phyloP scores from a whole-genome alignment of 306 rosid species.

The Citrullus amarus region DNA sequence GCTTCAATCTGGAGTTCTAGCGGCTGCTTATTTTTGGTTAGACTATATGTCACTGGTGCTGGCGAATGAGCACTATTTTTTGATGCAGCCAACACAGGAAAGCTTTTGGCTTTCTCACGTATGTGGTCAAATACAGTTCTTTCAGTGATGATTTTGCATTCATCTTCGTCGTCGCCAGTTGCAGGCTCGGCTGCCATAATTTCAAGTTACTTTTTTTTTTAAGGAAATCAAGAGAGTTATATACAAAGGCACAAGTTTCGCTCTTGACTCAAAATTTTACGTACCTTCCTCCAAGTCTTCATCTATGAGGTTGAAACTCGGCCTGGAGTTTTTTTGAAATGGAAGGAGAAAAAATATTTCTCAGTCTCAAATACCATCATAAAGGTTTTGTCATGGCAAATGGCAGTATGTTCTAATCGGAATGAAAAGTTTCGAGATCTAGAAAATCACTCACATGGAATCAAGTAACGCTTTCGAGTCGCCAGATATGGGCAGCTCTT shows the following conservation, averaged over 20 bases:
- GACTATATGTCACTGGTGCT: conserved; percentile 31
- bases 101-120: conserved; percentile 75
- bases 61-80: conserved; percentile 26
- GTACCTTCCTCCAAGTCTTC: conserved; percentile 58
- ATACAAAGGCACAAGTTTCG: background rate
- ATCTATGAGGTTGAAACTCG: conserved; percentile 68
- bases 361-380: no score
- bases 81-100: conserved; percentile 34
- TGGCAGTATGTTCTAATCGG: background rate
- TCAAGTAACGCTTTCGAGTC: conserved; percentile 17
- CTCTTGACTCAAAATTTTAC: background rate
- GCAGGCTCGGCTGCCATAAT: conserved; percentile 31
- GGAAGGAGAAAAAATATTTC: background rate
- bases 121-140: conserved; percentile 82
- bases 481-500: conserved; percentile 27
- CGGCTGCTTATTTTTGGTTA: conserved; percentile 36
- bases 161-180: conserved; percentile 33
- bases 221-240: conserved; percentile 15
- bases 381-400: background rate
- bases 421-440: background rate
- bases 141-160: conserved; percentile 45
- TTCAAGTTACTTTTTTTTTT: background rate
- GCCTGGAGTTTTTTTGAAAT: conserved; percentile 34
- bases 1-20: conserved; percentile 39
- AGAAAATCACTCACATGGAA: conserved; percentile 39